Evolutionary conservation across 352 stramenopile genomes (phyloP).

Genomic region (Phytophthora idaei): DNA sequence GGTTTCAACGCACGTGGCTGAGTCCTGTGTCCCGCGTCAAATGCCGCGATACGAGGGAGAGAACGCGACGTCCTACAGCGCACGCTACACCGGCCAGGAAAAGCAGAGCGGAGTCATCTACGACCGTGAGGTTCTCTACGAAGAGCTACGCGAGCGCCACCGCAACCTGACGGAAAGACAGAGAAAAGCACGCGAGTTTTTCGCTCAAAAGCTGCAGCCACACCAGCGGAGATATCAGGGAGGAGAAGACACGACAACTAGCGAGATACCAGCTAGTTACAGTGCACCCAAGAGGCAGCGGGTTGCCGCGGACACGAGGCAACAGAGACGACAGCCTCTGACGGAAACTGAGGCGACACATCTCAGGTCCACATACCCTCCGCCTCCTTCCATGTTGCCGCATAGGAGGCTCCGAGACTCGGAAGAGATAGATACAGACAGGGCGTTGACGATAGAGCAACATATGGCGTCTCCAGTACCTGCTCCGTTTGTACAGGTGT

Average conservation of each 20-base stretch:
- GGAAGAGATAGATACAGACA: too few relatives aligned
- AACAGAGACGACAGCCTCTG: background rate
- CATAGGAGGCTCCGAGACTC: too few relatives aligned
- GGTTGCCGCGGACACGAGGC: background rate
- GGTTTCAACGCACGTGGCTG: too few relatives aligned
- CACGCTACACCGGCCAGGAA: background rate
- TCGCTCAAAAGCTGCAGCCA: slow-evolving; percentile 4
- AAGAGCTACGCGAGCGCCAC: slow-evolving; percentile 29
- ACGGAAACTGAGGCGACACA: background rate
- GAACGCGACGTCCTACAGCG: slow-evolving; percentile 1
- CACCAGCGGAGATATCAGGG: background rate
- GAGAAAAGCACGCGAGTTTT: slow-evolving; percentile 17
- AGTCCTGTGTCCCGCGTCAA: background rate
- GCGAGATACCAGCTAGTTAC: slow-evolving; percentile 1
- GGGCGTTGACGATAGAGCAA: too few relatives aligned
- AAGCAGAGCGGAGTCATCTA: background rate
- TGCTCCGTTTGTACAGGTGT: background rate
- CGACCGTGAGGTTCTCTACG: slow-evolving; percentile 25
- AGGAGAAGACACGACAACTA: background rate
- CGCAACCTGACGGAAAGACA: slow-evolving; percentile 27
- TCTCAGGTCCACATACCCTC: background rate
- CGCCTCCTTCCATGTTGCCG: background rate
- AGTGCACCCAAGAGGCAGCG: slow-evolving; percentile 7
- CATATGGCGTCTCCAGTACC: background rate
- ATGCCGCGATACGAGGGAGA: slow-evolving; percentile 7